phyloP scores from a whole-genome alignment of 2,329 filamentous ascomycete genomes.

The Hymenoscyphus fraxineus region DNA sequence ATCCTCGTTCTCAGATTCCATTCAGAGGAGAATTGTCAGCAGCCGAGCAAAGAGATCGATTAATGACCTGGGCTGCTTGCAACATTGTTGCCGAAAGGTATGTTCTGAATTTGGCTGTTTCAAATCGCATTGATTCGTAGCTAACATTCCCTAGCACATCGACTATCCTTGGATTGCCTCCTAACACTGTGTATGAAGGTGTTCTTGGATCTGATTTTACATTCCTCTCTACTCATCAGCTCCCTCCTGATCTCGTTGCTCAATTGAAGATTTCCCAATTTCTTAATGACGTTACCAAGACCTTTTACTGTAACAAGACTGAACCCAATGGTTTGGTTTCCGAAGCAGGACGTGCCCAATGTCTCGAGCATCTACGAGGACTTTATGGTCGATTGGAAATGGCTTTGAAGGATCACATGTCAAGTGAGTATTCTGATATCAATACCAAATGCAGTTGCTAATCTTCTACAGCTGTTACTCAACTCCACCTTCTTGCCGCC shows the following conservation, averaged over 20 bases:
- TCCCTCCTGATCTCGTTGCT: constrained; percentile 49
- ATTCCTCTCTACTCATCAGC: constrained; percentile 41
- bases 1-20: constrained; percentile 25
- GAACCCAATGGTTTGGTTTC: constrained; percentile 40
- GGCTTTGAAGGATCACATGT: constrained; percentile 4
- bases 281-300: constrained; percentile 53
- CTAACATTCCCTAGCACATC: constrained; percentile 45
- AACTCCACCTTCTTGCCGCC: constrained; percentile 22
- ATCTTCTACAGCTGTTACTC: constrained; percentile 16
- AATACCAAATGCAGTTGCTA: neutral
- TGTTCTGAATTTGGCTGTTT: constrained; percentile 15
- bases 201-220: constrained; percentile 43
- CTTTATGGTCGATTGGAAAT: constrained; percentile 6
- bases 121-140: neutral
- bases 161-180: constrained; percentile 65
- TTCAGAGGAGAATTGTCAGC: constrained; percentile 22
- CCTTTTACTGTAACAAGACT: constrained; percentile 55
- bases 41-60: constrained; percentile 44
- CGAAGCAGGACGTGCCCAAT: constrained; percentile 36
- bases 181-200: constrained; percentile 58
- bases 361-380: neutral
- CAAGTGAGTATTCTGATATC: constrained; percentile 8
- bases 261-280: constrained; percentile 54
- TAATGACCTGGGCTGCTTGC: constrained; percentile 64
- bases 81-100: constrained; percentile 65